Conservation (phyloP, 2,329 filamentous ascomycete genomes). For the Fusarium sp. region DNA sequence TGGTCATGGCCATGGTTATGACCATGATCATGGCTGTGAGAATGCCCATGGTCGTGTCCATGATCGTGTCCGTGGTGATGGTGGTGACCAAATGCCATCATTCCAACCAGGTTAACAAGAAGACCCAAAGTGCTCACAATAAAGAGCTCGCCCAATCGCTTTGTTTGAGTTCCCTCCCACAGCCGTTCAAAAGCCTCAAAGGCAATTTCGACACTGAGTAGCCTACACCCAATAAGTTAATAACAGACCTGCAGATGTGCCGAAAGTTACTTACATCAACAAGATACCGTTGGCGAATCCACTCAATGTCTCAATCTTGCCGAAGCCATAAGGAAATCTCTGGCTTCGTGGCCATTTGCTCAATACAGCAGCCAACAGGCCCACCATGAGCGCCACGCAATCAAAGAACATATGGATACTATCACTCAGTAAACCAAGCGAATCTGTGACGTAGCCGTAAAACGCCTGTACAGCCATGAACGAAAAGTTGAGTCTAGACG, state of each 20-base stretch:
- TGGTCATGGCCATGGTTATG: conserved; percentile 53
- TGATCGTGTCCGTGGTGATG: conserved; percentile 66
- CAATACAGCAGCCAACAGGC: conserved; percentile 90
- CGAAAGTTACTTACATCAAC: conserved; percentile 71
- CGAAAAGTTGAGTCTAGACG: conserved; percentile 81
- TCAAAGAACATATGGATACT: conserved; percentile 99
- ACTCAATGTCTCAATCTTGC: conserved; percentile 95
- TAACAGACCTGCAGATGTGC: background rate
- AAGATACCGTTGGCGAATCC: conserved; percentile 98
- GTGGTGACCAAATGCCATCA: conserved; percentile 82
- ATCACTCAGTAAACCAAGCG: conserved; percentile 92
- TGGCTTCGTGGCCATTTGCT: conserved; percentile 95
- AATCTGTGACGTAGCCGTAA: conserved; percentile 94
- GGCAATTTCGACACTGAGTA: conserved; percentile 95
- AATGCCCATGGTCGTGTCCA: conserved; percentile 50
- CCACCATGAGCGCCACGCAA: conserved; percentile 90
- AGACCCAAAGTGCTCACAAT: conserved; percentile 88
- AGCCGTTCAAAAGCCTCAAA: conserved; percentile 93
- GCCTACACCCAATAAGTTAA: conserved; percentile 56
- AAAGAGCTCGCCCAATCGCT: conserved; percentile 85
- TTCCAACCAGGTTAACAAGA: conserved; percentile 89
- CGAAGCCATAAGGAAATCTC: conserved; percentile 92
- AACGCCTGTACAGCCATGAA: conserved; percentile 97
- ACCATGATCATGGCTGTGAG: conserved; percentile 34
- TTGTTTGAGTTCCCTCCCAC: conserved; percentile 83